These are phyloP conservation scores for Diplodia sapinea DNA, from an alignment of 2,329 filamentous ascomycete genomes.

Conservation along the genomic window DNA sequence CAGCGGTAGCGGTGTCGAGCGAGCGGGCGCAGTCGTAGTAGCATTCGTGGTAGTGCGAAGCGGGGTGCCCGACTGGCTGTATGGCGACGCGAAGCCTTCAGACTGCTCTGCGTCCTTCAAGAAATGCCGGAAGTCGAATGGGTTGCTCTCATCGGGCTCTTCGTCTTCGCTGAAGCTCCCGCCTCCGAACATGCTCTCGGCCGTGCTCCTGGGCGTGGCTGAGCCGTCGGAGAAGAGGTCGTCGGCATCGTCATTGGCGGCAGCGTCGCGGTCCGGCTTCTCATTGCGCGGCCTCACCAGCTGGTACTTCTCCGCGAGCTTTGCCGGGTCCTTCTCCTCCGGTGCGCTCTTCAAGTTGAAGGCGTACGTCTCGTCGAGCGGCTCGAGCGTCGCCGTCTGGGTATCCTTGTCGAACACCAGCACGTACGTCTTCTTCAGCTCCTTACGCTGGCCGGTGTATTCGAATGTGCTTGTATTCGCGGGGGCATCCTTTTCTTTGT, in stretches of 20 bases:
- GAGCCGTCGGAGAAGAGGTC: conserved; percentile 39
- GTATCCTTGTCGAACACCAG: conserved; percentile 77
- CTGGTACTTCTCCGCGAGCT: conserved; percentile 69
- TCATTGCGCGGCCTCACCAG: conserved; percentile 60
- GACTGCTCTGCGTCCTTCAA: conserved; percentile 44
- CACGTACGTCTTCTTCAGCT: conserved; percentile 48
- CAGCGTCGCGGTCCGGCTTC: neutral
- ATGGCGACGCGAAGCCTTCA: conserved; percentile 40
- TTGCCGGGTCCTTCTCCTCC: conserved; percentile 66
- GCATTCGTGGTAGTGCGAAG: conserved; percentile 22
- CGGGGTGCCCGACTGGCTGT: conserved; percentile 29
- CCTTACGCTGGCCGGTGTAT: conserved; percentile 48
- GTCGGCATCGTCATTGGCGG: conserved; percentile 35
- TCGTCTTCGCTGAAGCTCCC: conserved; percentile 38
- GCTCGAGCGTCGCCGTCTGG: conserved; percentile 81
- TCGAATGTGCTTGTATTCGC: conserved; percentile 43
- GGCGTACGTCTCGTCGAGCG: conserved; percentile 78
- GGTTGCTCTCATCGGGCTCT: conserved; percentile 52
- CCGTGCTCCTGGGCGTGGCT: conserved; percentile 8
- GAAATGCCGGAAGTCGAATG: conserved; percentile 58
- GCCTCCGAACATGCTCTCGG: conserved; percentile 15
- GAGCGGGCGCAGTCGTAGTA: neutral
- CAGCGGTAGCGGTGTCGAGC: conserved; percentile 14
- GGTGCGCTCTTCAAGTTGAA: conserved; percentile 82
- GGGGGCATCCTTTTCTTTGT: conserved; percentile 35